Evolutionary conservation across 805 yeast genomes (phyloP).

Genomic region (Cyberlindnera meyerae): DNA sequence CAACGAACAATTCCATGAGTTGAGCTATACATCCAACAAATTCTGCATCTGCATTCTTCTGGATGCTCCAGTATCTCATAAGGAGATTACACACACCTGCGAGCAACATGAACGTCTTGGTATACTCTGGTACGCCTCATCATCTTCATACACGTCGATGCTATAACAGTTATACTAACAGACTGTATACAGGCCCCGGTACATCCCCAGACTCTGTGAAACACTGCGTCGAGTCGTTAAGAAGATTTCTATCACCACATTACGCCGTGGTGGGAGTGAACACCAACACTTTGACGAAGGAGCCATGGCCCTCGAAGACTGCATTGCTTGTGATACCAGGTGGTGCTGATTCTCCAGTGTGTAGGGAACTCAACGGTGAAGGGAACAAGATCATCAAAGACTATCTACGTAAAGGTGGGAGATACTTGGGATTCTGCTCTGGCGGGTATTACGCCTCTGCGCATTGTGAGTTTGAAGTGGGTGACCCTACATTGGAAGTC

Average conservation of each 20-base stretch:
- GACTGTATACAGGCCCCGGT: slow-evolving; percentile 69
- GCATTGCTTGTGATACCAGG: slow-evolving; percentile 86
- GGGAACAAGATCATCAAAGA: slow-evolving; percentile 58
- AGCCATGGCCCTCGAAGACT: slow-evolving; percentile 87
- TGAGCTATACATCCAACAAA: too few relatives aligned
- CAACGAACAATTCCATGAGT: too few relatives aligned
- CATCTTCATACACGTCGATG: not conserved
- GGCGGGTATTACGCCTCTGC: slow-evolving; percentile 85
- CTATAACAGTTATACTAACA: too few relatives aligned
- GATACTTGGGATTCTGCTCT: slow-evolving; percentile 85
- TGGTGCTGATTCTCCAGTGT: slow-evolving; percentile 91
- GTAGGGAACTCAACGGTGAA: slow-evolving; percentile 63
- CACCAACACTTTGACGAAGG: slow-evolving; percentile 56
- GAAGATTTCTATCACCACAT: slow-evolving; percentile 73
- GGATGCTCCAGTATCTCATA: not conserved
- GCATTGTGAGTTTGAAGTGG: slow-evolving; percentile 79
- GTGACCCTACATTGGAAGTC: slow-evolving; percentile 67
- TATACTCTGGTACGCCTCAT: slow-evolving; percentile 46
- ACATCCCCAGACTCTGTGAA: slow-evolving; percentile 82
- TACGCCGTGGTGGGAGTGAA: slow-evolving; percentile 80
- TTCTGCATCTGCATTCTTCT: not conserved
- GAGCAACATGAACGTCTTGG: slow-evolving; percentile 62
- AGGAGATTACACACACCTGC: not conserved
- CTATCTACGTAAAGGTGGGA: slow-evolving; percentile 76
- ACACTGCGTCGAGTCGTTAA: slow-evolving; percentile 73